phyloP scores from a whole-genome alignment of 2,329 filamentous ascomycete genomes.

The Penicillium oxalicum region DNA sequence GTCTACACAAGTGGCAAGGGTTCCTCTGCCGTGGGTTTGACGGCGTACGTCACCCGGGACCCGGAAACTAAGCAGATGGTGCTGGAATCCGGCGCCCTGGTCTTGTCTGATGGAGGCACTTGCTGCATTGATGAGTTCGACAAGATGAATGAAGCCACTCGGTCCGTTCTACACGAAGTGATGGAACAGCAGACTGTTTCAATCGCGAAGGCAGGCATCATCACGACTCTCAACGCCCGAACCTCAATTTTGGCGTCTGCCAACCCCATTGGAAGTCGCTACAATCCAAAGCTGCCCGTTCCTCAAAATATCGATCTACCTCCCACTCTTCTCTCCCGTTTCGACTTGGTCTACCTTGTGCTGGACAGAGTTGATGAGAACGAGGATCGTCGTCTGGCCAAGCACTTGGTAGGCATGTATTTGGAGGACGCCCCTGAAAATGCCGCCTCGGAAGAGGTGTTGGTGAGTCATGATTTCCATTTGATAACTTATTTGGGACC shows the following conservation, averaged over 20 bases:
- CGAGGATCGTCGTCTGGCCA: conserved; percentile 78
- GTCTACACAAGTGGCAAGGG: conserved; percentile 73
- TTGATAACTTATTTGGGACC: conserved; percentile 11
- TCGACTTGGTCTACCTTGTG: conserved; percentile 94
- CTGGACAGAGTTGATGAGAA: conserved; percentile 90
- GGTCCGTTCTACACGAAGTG: conserved; percentile 70
- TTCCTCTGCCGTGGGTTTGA: conserved; percentile 69
- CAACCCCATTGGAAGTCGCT: conserved; percentile 96
- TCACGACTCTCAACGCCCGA: conserved; percentile 85
- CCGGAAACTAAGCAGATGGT: conserved; percentile 68
- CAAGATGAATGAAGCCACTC: conserved; percentile 70
- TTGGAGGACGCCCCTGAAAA: conserved; percentile 90
- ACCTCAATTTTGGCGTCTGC: conserved; percentile 95
- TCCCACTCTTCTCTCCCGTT: conserved; percentile 88
- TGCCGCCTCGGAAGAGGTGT: conserved; percentile 67
- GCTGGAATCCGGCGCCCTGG: conserved; percentile 67
- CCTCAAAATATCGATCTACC: conserved; percentile 98
- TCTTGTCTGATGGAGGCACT: conserved; percentile 67
- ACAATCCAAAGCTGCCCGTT: conserved; percentile 91
- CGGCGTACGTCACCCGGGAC: conserved; percentile 70
- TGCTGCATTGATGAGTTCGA: conserved; percentile 77
- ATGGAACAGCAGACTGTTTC: conserved; percentile 78
- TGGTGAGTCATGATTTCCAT: conserved; percentile 53
- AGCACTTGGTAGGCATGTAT: conserved; percentile 93
- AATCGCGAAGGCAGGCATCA: conserved; percentile 72